Conservation (phyloP, 2,329 filamentous ascomycete genomes). For the Leptoxyphium fumago region DNA sequence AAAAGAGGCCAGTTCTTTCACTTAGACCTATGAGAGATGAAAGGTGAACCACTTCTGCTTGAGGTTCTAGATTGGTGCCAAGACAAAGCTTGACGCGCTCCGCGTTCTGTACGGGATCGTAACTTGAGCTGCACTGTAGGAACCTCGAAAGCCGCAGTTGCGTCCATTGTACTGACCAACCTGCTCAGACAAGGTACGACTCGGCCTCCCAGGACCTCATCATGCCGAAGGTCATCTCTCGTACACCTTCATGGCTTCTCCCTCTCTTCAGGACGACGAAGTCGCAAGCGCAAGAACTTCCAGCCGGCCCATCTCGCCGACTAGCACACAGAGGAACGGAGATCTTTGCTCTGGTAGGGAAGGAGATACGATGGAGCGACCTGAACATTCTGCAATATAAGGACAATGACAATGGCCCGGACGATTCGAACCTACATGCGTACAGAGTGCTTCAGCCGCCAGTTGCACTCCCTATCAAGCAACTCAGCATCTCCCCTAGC, state of each 20-base stretch:
- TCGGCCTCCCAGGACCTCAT: not conserved
- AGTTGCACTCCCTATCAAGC: conserved; percentile 67
- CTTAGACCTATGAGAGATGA: not conserved
- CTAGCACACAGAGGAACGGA: conserved; percentile 75
- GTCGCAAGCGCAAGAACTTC: conserved; percentile 8
- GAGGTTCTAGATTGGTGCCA: not conserved
- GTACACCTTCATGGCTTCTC: not conserved
- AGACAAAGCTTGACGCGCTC: not conserved
- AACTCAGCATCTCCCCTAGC: conserved; percentile 72
- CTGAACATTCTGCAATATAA: conserved; percentile 25
- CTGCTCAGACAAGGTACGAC: not conserved
- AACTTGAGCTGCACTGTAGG: too few species aligned
- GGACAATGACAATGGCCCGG: conserved; percentile 2
- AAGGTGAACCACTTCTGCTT: too few species aligned
- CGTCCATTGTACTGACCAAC: too few species aligned
- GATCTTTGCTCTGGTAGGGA: conserved; percentile 75
- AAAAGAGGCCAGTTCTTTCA: conserved; percentile 1
- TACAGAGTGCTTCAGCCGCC: conserved; percentile 58
- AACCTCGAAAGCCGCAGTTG: too few species aligned
- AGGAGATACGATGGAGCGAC: conserved; percentile 85
- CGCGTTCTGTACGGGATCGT: not conserved
- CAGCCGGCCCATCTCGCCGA: conserved; percentile 38
- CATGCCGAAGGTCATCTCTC: not conserved
- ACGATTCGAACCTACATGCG: conserved; percentile 3
- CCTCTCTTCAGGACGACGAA: conserved; percentile 2